Evolutionary conservation across 1,139 yeast genomes (phyloP).

Genomic region (Candida neerlandica): DNA sequence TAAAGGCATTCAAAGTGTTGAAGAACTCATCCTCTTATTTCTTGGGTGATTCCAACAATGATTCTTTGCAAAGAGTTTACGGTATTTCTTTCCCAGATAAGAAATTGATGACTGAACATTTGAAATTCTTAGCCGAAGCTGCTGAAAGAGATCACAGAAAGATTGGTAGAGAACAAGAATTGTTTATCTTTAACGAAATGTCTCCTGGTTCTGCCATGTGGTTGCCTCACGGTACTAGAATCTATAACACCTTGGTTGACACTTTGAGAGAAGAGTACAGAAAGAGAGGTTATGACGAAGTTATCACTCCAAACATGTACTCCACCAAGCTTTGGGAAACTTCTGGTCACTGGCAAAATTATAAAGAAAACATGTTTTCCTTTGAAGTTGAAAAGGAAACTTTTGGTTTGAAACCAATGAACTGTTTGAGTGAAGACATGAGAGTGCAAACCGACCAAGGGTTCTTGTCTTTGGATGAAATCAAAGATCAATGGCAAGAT

Average conservation of each 20-base stretch:
- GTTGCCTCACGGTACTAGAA: slow-evolving; percentile 98
- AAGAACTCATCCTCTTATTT: slow-evolving; percentile 97
- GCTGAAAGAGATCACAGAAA: slow-evolving; percentile 96
- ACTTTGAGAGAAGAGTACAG: slow-evolving; percentile 81
- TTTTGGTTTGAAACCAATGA: slow-evolving; percentile 95
- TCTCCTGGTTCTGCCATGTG: slow-evolving; percentile 98
- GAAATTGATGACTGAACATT: slow-evolving; percentile 92
- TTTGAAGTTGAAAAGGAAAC: slow-evolving; percentile 91
- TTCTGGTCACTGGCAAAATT: slow-evolving; percentile 98
- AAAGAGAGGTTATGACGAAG: slow-evolving; percentile 94
- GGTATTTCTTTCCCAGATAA: slow-evolving; percentile 99
- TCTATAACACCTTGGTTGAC: slow-evolving; percentile 81
- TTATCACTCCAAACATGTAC: slow-evolving; percentile 97
- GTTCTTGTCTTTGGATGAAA: slow-evolving; percentile 4
- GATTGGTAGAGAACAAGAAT: slow-evolving; percentile 94
- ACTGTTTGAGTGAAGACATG: slow-evolving; percentile 49
- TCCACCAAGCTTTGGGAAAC: slow-evolving; percentile 95
- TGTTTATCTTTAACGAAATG: slow-evolving; percentile 92
- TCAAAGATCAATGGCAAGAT: slow-evolving; percentile 6
- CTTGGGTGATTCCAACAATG: slow-evolving; percentile 90
- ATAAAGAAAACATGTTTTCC: slow-evolving; percentile 96
- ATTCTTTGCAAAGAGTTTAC: slow-evolving; percentile 94
- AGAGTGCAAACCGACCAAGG: slow-evolving; percentile 5
- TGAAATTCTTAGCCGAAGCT: slow-evolving; percentile 95
- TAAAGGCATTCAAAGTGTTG: slow-evolving; percentile 90